Evolutionary conservation across 2,329 filamentous ascomycete genomes (phyloP).

Genomic region (Chrysoporthe puriensis): DNA sequence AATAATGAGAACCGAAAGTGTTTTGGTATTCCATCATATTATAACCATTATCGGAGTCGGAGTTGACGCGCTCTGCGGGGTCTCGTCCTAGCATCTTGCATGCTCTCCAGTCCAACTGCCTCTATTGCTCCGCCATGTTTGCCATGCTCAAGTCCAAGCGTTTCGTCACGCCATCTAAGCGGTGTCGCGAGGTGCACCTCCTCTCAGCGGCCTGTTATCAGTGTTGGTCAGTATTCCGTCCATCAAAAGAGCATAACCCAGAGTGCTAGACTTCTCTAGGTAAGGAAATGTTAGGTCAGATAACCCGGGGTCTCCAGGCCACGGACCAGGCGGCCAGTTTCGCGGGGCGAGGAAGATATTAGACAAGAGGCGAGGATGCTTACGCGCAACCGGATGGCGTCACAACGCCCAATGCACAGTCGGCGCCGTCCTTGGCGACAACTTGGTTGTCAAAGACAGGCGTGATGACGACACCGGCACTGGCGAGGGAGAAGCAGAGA

Average conservation of each 20-base stretch:
- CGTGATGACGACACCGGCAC: conserved; percentile 59
- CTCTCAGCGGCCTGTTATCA: conserved; percentile 19
- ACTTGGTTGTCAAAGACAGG: conserved; percentile 56
- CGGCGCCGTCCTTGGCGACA: conserved; percentile 49
- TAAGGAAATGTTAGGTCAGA: no score
- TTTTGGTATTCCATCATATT: conserved; percentile 6
- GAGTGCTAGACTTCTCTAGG: not conserved
- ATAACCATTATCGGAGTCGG: conserved; percentile 19
- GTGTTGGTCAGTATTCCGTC: not conserved
- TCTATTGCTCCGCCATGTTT: not conserved
- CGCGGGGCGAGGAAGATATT: not conserved
- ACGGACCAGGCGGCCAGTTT: not conserved
- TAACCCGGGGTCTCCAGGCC: not conserved
- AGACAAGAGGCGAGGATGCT: conserved; percentile 34
- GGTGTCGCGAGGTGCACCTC: conserved; percentile 25
- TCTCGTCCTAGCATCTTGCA: not conserved
- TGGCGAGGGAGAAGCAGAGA: conserved; percentile 49
- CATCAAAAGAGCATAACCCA: not conserved
- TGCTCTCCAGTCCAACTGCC: not conserved
- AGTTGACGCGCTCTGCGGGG: not conserved
- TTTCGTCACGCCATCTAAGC: not conserved
- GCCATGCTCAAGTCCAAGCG: not conserved
- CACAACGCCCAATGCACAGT: conserved; percentile 60
- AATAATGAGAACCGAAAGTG: not conserved
- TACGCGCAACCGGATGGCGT: conserved; percentile 63